phyloP scores from a whole-genome alignment of 169 alveolate genomes.

The Plasmodium ovale region DNA sequence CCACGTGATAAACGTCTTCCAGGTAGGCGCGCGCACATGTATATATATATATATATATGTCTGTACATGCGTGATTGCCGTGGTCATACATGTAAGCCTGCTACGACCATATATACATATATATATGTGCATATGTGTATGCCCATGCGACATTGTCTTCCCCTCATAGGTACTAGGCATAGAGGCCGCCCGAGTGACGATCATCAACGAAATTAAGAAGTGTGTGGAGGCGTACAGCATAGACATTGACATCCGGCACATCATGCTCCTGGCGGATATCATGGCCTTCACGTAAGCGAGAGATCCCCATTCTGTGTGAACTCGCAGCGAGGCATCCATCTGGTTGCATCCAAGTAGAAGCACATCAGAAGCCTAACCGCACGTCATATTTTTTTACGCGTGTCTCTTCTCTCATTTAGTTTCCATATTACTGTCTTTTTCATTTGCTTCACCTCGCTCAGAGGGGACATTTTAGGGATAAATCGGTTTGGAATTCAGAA shows the following conservation, averaged over 20 bases:
- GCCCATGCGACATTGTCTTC: neutral
- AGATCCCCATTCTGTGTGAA: neutral
- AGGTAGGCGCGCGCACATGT: slow-evolving; percentile 71
- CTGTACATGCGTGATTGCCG: no score
- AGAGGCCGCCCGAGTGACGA: slow-evolving; percentile 97
- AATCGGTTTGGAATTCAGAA: slow-evolving; percentile 97
- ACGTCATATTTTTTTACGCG: no score
- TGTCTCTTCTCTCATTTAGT: neutral
- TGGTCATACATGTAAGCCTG: neutral
- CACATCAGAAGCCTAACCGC: no score
- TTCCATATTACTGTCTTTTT: slow-evolving; percentile 5
- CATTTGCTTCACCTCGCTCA: slow-evolving; percentile 13
- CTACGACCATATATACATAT: slow-evolving; percentile 6
- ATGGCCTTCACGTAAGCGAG: slow-evolving; percentile 96
- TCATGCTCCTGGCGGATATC: slow-evolving; percentile 96
- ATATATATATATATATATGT: neutral
- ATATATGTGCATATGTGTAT: neutral
- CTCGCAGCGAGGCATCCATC: no score
- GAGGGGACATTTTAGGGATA: slow-evolving; percentile 96
- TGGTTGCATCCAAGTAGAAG: no score
- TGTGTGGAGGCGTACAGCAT: slow-evolving; percentile 95
- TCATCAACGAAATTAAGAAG: slow-evolving; percentile 94
- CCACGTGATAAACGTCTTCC: slow-evolving; percentile 95
- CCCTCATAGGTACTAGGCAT: slow-evolving; percentile 90
- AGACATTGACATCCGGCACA: slow-evolving; percentile 96